Evolutionary conservation across 148 eudicot species (phyloP).

Genomic region (Mesembryanthemum crystallinum): DNA sequence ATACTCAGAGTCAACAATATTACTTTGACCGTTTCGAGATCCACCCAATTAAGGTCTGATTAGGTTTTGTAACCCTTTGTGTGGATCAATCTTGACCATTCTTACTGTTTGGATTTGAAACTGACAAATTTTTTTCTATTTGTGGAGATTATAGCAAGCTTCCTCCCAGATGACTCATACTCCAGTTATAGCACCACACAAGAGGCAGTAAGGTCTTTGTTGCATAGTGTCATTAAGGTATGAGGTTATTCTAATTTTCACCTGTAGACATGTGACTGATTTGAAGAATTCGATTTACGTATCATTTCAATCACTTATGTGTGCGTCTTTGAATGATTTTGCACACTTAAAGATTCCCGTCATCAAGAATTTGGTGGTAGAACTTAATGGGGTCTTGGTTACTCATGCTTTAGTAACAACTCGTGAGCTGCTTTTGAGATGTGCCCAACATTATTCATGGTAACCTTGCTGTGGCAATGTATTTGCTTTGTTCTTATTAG

Average conservation of each 20-base stretch:
- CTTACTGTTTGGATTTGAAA: slow-evolving; percentile 9
- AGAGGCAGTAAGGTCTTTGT: slow-evolving; percentile 78
- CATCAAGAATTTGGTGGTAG: slow-evolving; percentile 67
- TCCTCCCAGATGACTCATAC: slow-evolving; percentile 85
- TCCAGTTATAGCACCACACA: slow-evolving; percentile 83
- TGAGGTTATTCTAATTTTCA: not conserved
- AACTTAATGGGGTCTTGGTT: slow-evolving; percentile 92
- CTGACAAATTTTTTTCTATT: slow-evolving; percentile 12
- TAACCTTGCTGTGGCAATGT: slow-evolving; percentile 24
- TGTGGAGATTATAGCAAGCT: slow-evolving; percentile 80
- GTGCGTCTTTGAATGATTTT: slow-evolving; percentile 9
- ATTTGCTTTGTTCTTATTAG: slow-evolving; percentile 7
- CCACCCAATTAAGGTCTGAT: slow-evolving; percentile 85
- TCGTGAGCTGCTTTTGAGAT: slow-evolving; percentile 74
- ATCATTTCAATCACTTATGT: not conserved
- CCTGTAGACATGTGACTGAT: not conserved
- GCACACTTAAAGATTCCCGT: slow-evolving; percentile 56
- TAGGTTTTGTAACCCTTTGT: slow-evolving; percentile 6
- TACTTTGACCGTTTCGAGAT: slow-evolving; percentile 98
- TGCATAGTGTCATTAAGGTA: slow-evolving; percentile 95
- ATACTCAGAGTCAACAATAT: slow-evolving; percentile 67
- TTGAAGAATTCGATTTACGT: not conserved
- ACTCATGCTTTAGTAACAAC: slow-evolving; percentile 92
- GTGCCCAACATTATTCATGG: slow-evolving; percentile 98
- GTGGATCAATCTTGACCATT: slow-evolving; percentile 14